Evolutionary conservation across 805 yeast genomes (phyloP), one percentile per base, ranked within the genome.

Genomic region (Torulaspora quercuum): DNA sequence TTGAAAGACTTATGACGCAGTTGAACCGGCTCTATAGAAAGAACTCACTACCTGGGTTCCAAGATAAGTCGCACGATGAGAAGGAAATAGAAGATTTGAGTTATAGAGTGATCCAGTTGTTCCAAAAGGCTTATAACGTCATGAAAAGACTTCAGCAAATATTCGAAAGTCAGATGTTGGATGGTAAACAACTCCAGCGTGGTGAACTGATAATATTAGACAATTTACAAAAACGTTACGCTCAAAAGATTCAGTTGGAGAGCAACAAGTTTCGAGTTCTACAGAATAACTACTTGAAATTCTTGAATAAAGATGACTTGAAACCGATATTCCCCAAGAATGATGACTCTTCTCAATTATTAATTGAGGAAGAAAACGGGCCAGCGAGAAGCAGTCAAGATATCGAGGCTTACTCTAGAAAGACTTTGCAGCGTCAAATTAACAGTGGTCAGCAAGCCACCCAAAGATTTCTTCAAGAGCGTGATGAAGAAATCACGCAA

Each of bases 401-500:
- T 33, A 63, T 64, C 23, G 73, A 67, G 41, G 57, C 56, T 16
- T 68, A 67, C 41, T 67, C 71, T 1, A 57, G 46, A 31, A 50
- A 42, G 35, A 50, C 57, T 2, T 38, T 58, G 18, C 53, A 50
- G 17, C 44, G 61, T 15, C 62, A 53, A 59, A 57, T 43, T 45
- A 59, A 33, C 23, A 60, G 38, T 44, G 33, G 38, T 28, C 48
- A 47, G 7, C 28, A 37, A 18, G 36, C 49, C 25, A 41, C 40
- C 18, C 57, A 54, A 33, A 42, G 44, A 15, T 59, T 43, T 32
- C 49, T 49, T 44, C 57, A 48, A 37, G 86, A 83, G 49, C 70
- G 98, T 36, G 98, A 92, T 54, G 75, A 79, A 35, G 98, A 90
- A 54, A 92, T 92, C 35, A 82, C 83, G 20, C 83, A 82, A 48